These are phyloP conservation scores for Triticum turgidum DNA, from an alignment of 176 grass and related monocot species.

Conservation along the genomic window DNA sequence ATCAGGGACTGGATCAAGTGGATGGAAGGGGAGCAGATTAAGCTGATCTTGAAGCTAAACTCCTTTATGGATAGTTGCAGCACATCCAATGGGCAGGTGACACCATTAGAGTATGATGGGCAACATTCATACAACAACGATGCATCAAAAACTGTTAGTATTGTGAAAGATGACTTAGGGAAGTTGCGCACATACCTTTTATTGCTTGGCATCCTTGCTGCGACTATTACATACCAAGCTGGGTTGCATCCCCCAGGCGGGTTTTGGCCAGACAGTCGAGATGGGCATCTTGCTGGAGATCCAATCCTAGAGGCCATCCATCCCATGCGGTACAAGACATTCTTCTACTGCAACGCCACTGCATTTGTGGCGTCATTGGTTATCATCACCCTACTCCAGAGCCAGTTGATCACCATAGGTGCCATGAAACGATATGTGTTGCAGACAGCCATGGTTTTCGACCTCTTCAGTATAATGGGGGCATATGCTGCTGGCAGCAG, in stretches of 20 bases:
- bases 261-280: background rate
- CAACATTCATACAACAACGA: background rate
- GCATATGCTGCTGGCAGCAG: background rate
- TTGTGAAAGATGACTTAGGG: background rate
- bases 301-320: background rate
- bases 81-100: background rate
- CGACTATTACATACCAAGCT: background rate
- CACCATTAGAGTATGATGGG: background rate
- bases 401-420: background rate
- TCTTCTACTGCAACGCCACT: background rate
- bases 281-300: background rate
- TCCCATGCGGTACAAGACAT: background rate
- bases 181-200: background rate
- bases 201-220: background rate
- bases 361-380: background rate
- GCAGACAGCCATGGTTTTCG: background rate
- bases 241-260: background rate
- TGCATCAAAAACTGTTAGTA: background rate
- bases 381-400: background rate
- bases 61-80: background rate
- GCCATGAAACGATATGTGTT: background rate
- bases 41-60: slow-evolving; percentile 8
- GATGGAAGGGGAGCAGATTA: background rate
- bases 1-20: background rate
- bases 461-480: background rate